A percentile compares a stretch with the other conserved stretches of the same genome.
These are phyloP conservation scores for Nicotiana rustica DNA, from an alignment of 305 asterid genomes.

Conservation along the genomic window DNA sequence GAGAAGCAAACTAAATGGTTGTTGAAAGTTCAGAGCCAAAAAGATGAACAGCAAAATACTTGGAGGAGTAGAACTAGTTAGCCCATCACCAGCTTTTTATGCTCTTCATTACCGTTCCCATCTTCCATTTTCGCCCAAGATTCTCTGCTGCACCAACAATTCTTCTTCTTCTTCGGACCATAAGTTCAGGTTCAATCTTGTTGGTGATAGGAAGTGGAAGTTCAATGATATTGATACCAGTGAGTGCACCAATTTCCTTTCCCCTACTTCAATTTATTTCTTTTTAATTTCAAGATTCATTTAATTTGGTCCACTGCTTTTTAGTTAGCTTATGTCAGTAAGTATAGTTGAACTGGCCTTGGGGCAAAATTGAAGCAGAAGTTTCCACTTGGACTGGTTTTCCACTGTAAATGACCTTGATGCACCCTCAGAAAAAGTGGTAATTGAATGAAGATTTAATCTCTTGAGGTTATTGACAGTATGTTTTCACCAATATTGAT, in stretches of 20 bases:
- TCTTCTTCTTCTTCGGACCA: constrained; percentile 45
- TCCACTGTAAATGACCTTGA: not conserved
- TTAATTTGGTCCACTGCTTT: not conserved
- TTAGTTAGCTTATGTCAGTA: no score
- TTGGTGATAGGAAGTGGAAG: constrained; percentile 72
- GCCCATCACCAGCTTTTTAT: constrained; percentile 44
- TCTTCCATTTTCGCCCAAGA: constrained; percentile 48
- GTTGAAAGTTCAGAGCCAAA: constrained; percentile 36
- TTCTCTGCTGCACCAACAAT: constrained; percentile 62
- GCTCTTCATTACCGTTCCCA: constrained; percentile 40
- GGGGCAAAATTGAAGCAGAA: not conserved
- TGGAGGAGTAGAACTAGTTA: constrained; percentile 43
- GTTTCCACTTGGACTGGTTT: not conserved
- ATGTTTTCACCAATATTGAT: not conserved
- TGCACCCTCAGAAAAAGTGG: not conserved
- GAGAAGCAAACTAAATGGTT: constrained; percentile 26
- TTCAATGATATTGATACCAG: constrained; percentile 74
- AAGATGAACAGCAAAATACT: constrained; percentile 66
- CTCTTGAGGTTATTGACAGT: not conserved
- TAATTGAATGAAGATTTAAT: not conserved
- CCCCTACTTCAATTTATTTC: not conserved
- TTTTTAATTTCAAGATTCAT: not conserved
- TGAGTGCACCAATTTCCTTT: constrained; percentile 45
- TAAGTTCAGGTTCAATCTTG: constrained; percentile 66
- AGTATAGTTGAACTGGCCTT: no score